Evolutionary conservation across 805 yeast species (phyloP).

Genomic region (Teunomyces stri): DNA sequence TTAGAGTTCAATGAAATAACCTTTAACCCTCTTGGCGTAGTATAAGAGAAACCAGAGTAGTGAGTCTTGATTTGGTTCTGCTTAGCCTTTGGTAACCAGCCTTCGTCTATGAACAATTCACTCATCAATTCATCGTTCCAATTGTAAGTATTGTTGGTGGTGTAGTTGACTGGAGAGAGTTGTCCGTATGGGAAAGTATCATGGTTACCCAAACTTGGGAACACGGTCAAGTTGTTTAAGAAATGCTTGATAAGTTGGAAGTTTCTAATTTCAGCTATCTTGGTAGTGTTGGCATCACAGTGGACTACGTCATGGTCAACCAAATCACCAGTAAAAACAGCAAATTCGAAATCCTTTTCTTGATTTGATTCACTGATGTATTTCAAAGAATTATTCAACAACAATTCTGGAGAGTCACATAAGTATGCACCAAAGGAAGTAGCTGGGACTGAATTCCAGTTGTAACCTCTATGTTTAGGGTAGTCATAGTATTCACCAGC

Average conservation of each 20-base stretch:
- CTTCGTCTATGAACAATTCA: slow-evolving; percentile 35
- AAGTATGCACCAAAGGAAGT: slow-evolving; percentile 57
- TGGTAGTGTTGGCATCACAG: slow-evolving; percentile 60
- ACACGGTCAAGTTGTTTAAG: slow-evolving; percentile 54
- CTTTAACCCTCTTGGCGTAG: slow-evolving; percentile 55
- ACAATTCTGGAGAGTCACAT: slow-evolving; percentile 65
- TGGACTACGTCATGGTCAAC: slow-evolving; percentile 63
- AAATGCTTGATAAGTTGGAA: slow-evolving; percentile 57
- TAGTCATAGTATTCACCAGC: slow-evolving; percentile 35
- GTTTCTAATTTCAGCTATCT: slow-evolving; percentile 67
- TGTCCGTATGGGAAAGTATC: slow-evolving; percentile 74
- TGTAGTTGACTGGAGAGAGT: slow-evolving; percentile 47
- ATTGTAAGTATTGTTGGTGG: slow-evolving; percentile 28
- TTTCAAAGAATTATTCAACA: slow-evolving; percentile 57
- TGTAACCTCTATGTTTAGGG: slow-evolving; percentile 22
- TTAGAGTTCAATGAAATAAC: slow-evolving; percentile 65
- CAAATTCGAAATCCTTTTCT: slow-evolving; percentile 50
- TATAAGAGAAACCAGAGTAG: slow-evolving; percentile 60
- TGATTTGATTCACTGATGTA: slow-evolving; percentile 37
- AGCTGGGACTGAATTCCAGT: slow-evolving; percentile 49
- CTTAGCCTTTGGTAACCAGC: slow-evolving; percentile 32
- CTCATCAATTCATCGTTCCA: slow-evolving; percentile 39
- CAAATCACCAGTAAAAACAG: slow-evolving; percentile 71
- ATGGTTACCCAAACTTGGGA: slow-evolving; percentile 66
- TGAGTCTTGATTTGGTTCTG: slow-evolving; percentile 37